Evolutionary conservation across 2,329 filamentous ascomycete genomes (phyloP), one percentile per base, ranked within the genome.

Genomic region (Atkinsonella texensis): DNA sequence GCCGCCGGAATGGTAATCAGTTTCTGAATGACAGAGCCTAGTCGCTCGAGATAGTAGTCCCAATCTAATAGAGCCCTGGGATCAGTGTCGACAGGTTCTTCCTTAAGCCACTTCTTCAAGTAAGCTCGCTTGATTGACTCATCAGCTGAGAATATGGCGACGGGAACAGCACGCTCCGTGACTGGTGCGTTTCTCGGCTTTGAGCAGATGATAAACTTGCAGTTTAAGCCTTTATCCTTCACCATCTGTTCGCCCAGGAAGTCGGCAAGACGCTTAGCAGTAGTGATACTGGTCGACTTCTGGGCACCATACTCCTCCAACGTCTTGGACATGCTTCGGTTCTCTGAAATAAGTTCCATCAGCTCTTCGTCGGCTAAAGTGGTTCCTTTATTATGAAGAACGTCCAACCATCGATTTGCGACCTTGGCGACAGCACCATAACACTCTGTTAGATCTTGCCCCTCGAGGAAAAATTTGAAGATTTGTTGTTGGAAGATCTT

Each of bases 401-500:
- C 93, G 67, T 99, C 94, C 4, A 99, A 75, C 93, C 93, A 99
- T 55, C 85, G 83, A 64, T 99, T 95, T 2, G 93, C 91, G 20
- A 98, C 89, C 63, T 89, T 94, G 50, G 94, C 90, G 2, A 98
- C 94, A 2, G 91, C 85, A 13, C 70, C 80, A 63, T 99, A 99
- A 17, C 89, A 96, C 65, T 97, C 90, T 2, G 83, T 74, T 45
- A 98, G 75, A 0, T 89, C 95, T 4, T 80, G 79, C 7, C 93
- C 93, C 63, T 98, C 91, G 6, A 98, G 74, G 71, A 98, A 98
- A 70, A 98, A 97, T 65, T 95, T 96, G 83, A 98, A 98, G 58
- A 98, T 95, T 63, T 98, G 93, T 54, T 93, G 89, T 68, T 98
- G 93, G 67, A 98, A 98, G 64, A 97, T 98, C 70, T 98, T 98